A percentile compares a stretch with the other conserved stretches of the same genome.
phyloP scores from a whole-genome alignment of 1,139 yeast genomes.

The Diutina ranongensis region DNA sequence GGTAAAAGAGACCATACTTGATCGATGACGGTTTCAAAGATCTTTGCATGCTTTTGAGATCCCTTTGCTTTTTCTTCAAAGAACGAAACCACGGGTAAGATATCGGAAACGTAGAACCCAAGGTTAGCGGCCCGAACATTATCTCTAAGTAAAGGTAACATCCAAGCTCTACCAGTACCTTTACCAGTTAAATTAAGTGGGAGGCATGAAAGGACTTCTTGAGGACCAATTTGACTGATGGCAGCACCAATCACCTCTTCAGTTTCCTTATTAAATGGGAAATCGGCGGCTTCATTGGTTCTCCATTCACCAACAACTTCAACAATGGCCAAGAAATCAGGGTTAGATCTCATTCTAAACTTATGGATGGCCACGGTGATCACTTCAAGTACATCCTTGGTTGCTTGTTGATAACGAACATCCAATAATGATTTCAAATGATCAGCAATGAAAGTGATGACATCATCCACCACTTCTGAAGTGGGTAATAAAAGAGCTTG shows the following conservation, averaged over 20 bases:
- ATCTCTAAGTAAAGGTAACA: conserved; percentile 86
- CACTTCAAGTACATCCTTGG: conserved; percentile 63
- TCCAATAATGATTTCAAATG: conserved; percentile 49
- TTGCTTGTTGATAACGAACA: conserved; percentile 67
- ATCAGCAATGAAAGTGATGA: conserved; percentile 36
- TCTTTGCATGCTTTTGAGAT: conserved; percentile 44
- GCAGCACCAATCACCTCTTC: conserved; percentile 76
- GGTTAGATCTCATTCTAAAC: conserved; percentile 58
- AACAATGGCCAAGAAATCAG: conserved; percentile 56
- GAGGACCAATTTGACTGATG: conserved; percentile 77
- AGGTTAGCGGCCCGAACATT: conserved; percentile 65
- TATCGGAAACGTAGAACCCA: conserved; percentile 45
- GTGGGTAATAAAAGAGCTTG: conserved; percentile 43
- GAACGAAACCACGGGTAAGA: conserved; percentile 57
- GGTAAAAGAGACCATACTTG: conserved; percentile 92
- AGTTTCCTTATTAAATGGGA: conserved; percentile 66
- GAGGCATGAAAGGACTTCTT: conserved; percentile 54
- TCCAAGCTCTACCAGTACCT: conserved; percentile 86
- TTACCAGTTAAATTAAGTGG: conserved; percentile 60
- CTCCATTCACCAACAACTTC: conserved; percentile 80
- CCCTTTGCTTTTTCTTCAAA: conserved; percentile 39
- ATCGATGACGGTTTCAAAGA: conserved; percentile 72
- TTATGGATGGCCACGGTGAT: conserved; percentile 53
- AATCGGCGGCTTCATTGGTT: conserved; percentile 56
- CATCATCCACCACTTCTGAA: conserved; percentile 43